These are phyloP conservation scores for Myriangium duriaei DNA, from an alignment of 2,329 filamentous ascomycete species.

Conservation along the genomic window DNA sequence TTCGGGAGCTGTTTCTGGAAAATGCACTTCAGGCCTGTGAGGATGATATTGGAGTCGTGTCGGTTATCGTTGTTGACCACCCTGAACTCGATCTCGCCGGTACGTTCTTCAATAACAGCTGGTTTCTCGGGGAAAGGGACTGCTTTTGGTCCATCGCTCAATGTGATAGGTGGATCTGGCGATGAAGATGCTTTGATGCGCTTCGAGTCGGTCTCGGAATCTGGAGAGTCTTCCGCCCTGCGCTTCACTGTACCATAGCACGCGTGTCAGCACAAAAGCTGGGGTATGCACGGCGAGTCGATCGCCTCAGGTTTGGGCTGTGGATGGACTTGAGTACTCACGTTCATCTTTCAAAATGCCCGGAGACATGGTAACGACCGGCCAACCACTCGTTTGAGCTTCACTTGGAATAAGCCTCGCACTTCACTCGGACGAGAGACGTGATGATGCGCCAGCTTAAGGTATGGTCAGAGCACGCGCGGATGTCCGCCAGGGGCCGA, in stretches of 20 bases:
- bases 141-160: constrained; percentile 21
- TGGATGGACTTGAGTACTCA: constrained; percentile 14
- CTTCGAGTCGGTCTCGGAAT: constrained; percentile 47
- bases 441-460: no score
- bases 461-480: no score
- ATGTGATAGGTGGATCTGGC: constrained; percentile 22
- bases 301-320: neutral
- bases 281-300: neutral
- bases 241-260: constrained; percentile 50
- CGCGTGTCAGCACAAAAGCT: neutral
- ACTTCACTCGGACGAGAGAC: no score
- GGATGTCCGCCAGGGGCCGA: no score
- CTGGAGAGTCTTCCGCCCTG: constrained; percentile 58
- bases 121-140: constrained; percentile 90
- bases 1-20: constrained; percentile 98
- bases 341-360: constrained; percentile 23
- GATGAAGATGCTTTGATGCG: constrained; percentile 42
- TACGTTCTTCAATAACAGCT: constrained; percentile 84
- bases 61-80: constrained; percentile 95
- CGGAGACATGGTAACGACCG: constrained; percentile 25
- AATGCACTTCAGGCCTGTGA: constrained; percentile 92
- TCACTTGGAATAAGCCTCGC: no score
- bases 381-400: no score
- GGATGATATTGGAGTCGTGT: constrained; percentile 79
- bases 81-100: constrained; percentile 88